Evolutionary conservation across 2,329 filamentous ascomycete genomes (phyloP), one percentile per base, ranked within the genome.

Genomic region (Ilyonectria sp.): DNA sequence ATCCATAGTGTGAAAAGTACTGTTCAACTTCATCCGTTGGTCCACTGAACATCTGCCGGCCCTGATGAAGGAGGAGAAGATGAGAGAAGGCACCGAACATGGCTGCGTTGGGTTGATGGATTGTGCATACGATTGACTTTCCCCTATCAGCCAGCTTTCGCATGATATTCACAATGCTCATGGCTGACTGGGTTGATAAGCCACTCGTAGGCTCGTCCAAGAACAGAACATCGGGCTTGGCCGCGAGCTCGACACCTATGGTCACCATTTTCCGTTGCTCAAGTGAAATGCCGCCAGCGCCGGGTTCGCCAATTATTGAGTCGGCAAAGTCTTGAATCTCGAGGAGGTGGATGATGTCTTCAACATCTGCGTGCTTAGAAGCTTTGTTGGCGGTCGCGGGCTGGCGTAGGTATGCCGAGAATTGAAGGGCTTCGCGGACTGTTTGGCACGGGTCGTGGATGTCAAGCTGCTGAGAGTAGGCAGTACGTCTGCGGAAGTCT

Each of bases 41-140:
- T 33, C 31, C 31, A 2, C 11, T 9, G 31, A 33, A 11, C 31
- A 33, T 11, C 9, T 33, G 8, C 11, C 31, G 31, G 31, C 31
- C 31, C 31, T 11, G 31, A 10, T 33, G 31, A 33, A 95, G 84
- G 83, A 96, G 93, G 33, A 95, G 86, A 7, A 96, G 87, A 65
- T 92, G 89, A 76, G 96, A 93, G 78, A 96, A 98, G 65, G 94
- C 92, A 79, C 97, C 93, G 85, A 98, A 97, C 60, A 98, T 87
- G 87, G 97, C 94, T 37, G 94, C 94, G 13, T 94, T 97, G n/a
- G 95, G 95, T 81, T 98, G 95, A 80, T 98, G 95, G 68, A 98
- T 98, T 0, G 95, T 98, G 83, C 94, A 97, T 17, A 98, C 90
- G 81, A 98, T 94, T 58, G 95, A 95, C 79, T 97, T 94, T 15